phyloP scores from a whole-genome alignment of 129 eudicot genomes.

The Smallanthus sonchifolius region DNA sequence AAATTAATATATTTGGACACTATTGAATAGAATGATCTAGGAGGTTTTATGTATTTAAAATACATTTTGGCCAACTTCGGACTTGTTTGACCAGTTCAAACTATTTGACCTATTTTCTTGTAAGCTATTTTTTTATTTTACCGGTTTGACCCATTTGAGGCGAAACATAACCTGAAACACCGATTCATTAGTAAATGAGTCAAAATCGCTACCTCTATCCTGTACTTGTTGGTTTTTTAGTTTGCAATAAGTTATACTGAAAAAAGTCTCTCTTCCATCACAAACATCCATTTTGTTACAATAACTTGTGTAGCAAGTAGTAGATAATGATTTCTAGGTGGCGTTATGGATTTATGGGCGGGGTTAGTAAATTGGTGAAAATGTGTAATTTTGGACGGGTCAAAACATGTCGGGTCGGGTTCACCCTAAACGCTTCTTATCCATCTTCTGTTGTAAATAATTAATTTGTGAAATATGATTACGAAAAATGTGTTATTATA shows the following conservation, averaged over 20 bases:
- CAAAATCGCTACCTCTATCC: neutral
- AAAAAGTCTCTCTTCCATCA: neutral
- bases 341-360: neutral
- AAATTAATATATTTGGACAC: neutral
- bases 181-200: neutral
- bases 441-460: neutral
- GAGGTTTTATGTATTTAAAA: neutral
- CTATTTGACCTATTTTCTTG: neutral
- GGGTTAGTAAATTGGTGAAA: neutral
- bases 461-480: neutral
- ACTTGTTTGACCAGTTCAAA: neutral
- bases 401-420: neutral
- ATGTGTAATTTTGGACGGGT: neutral
- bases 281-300: neutral
- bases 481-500: neutral
- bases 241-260: neutral
- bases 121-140: neutral
- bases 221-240: neutral
- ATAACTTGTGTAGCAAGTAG: neutral
- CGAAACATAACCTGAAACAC: neutral
- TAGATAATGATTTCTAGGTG: neutral
- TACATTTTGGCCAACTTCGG: neutral
- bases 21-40: neutral
- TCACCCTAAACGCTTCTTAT: neutral
- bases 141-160: neutral